A percentile compares a stretch with the other conserved stretches of the same genome.
These are phyloP conservation scores for Fomitopsis serialis DNA, from an alignment of 768 basidiomycete genomes.

Conservation along the genomic window DNA sequence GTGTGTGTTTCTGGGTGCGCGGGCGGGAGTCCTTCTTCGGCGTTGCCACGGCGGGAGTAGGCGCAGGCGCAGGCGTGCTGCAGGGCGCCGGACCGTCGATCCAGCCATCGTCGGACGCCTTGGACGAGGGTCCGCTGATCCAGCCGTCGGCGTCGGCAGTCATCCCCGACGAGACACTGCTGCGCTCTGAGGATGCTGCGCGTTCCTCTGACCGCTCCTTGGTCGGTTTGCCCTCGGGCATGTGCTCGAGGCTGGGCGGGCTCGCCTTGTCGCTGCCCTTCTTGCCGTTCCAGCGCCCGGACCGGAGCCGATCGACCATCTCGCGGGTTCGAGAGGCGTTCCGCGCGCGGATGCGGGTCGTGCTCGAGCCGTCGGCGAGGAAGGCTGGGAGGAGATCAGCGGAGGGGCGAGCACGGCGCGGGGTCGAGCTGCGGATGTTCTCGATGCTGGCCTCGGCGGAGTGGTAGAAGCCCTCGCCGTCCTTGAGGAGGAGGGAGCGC, in stretches of 20 bases:
- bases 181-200: background rate
- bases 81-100: constrained; percentile 4
- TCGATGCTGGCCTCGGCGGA: constrained; percentile 18
- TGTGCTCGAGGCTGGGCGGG: background rate
- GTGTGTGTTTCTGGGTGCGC: constrained; percentile 8
- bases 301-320: constrained; percentile 53
- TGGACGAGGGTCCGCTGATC: background rate
- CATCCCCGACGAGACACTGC: background rate
- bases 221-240: background rate
- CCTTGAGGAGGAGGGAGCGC: constrained; percentile 37
- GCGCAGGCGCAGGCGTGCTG: background rate
- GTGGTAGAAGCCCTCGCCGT: constrained; percentile 46
- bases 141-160: constrained; percentile 5
- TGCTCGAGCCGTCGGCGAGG: constrained; percentile 32
- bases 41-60: too few relatives aligned
- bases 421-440: constrained; percentile 26
- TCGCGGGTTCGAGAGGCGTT: constrained; percentile 52
- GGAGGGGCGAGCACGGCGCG: constrained; percentile 20
- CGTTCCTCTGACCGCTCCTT: background rate
- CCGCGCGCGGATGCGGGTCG: constrained; percentile 29
- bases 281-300: constrained; percentile 16
- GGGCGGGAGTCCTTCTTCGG: constrained; percentile 1
- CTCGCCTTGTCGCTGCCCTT: constrained; percentile 1
- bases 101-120: constrained; percentile 20
- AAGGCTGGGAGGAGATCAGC: constrained; percentile 42